Evolutionary conservation across 2,329 filamentous ascomycete genomes (phyloP).

Genomic region (Verticillium alfalfae): DNA sequence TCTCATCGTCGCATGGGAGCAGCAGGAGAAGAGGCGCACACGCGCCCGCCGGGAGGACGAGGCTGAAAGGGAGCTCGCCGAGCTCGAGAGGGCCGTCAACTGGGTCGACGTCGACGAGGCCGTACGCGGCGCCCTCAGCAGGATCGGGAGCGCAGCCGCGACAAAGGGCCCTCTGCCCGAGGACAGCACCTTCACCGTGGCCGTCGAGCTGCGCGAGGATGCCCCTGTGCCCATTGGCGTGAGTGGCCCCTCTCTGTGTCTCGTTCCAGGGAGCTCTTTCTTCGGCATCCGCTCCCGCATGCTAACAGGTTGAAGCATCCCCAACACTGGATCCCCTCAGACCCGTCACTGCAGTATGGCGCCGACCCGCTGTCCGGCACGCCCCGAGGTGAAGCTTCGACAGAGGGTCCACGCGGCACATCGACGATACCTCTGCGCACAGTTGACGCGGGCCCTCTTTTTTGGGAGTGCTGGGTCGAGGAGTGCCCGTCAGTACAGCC

Average conservation of each 20-base stretch:
- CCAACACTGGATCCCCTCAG: slow-evolving; percentile 55
- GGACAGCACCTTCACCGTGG: slow-evolving; percentile 70
- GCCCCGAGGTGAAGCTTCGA: too few species aligned
- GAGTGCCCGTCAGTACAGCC: slow-evolving; percentile 36
- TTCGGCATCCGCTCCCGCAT: neutral
- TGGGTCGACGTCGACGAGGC: slow-evolving; percentile 65
- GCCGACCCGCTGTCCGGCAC: slow-evolving; percentile 5
- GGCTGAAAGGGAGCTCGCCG: slow-evolving; percentile 11
- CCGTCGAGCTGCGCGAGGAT: slow-evolving; percentile 64
- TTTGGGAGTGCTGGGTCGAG: slow-evolving; percentile 64
- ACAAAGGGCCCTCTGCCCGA: slow-evolving; percentile 52
- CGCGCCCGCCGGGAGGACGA: slow-evolving; percentile 15
- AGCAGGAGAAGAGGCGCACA: slow-evolving; percentile 8
- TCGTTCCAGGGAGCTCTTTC: neutral
- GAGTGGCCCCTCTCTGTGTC: slow-evolving; percentile 17
- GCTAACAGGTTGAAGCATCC: slow-evolving; percentile 37
- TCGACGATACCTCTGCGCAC: slow-evolving; percentile 45
- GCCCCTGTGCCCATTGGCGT: slow-evolving; percentile 53
- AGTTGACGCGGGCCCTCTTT: slow-evolving; percentile 52
- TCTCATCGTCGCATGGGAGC: neutral
- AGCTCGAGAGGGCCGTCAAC: slow-evolving; percentile 28
- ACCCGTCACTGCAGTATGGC: slow-evolving; percentile 37
- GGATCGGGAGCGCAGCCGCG: slow-evolving; percentile 55
- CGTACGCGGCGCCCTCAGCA: slow-evolving; percentile 60
- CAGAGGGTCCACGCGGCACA: slow-evolving; percentile 17